Percentiles rank a stretch among this genome's conserved stretches.
These are phyloP conservation scores for Candida tibetensis DNA, from an alignment of 805 yeast genomes.

Conservation along the genomic window DNA sequence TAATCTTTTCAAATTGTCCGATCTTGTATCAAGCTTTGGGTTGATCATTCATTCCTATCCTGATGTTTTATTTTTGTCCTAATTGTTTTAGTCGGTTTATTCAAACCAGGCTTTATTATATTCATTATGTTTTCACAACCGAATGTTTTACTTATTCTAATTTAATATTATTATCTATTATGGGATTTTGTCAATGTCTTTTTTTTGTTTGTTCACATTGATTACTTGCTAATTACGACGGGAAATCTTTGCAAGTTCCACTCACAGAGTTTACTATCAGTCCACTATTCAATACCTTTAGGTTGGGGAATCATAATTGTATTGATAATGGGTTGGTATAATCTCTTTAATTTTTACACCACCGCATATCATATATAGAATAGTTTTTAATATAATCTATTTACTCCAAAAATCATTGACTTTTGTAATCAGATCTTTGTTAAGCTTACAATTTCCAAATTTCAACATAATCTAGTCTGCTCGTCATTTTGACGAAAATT, in stretches of 20 bases:
- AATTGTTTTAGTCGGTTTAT: too few relatives aligned
- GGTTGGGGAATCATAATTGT: slow-evolving; percentile 10
- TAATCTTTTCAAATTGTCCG: too few relatives aligned
- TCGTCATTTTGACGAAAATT: too few relatives aligned
- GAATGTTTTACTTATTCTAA: slow-evolving; percentile 1
- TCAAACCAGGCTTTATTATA: too few relatives aligned
- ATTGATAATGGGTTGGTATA: neutral
- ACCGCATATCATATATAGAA: neutral
- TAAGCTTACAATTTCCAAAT: too few relatives aligned
- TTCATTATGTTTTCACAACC: slow-evolving; percentile 3
- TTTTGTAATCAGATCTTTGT: too few relatives aligned
- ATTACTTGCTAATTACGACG: slow-evolving; percentile 10
- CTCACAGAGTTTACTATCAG: slow-evolving; percentile 10
- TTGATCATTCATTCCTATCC: too few relatives aligned
- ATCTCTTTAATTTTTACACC: neutral
- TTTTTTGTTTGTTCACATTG: slow-evolving; percentile 5
- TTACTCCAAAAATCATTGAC: neutral
- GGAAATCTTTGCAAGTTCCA: slow-evolving; percentile 10
- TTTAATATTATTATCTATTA: slow-evolving; percentile 8
- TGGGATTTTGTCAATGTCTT: slow-evolving; percentile 4
- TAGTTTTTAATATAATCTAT: slow-evolving; percentile 1
- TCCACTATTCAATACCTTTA: neutral
- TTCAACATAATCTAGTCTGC: too few relatives aligned
- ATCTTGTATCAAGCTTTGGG: too few relatives aligned
- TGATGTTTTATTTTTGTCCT: too few relatives aligned